These are phyloP conservation scores for Neonectria coccinea DNA, from an alignment of 2,329 filamentous ascomycete genomes.

Conservation along the genomic window DNA sequence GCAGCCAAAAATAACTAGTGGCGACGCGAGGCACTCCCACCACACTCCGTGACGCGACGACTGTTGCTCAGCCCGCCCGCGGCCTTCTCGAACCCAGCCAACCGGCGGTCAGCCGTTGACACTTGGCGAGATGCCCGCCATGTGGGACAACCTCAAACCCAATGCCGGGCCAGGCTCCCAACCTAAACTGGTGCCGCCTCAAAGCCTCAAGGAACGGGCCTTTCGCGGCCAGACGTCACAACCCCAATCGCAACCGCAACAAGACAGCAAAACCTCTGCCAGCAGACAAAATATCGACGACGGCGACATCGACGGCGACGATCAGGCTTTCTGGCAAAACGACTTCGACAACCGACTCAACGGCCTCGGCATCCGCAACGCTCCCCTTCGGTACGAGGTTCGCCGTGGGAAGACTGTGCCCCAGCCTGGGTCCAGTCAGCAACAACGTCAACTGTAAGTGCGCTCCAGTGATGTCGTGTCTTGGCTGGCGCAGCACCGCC, in stretches of 20 bases:
- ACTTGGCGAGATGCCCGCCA: conserved; percentile 40
- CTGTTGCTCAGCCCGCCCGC: conserved; percentile 4
- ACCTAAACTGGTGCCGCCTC: conserved; percentile 40
- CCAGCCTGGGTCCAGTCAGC: conserved; percentile 34
- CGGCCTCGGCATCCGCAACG: conserved; percentile 46
- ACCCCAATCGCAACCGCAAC: conserved; percentile 33
- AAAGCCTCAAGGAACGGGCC: conserved; percentile 44
- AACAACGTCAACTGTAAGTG: conserved; percentile 47
- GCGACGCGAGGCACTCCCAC: conserved; percentile 31
- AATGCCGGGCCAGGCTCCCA: conserved; percentile 34
- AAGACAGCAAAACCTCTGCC: conserved; percentile 29
- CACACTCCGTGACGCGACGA: conserved; percentile 7
- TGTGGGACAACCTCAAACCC: conserved; percentile 45
- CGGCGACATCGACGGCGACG: conserved; percentile 21
- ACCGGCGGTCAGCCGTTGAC: conserved; percentile 20
- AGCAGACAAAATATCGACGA: conserved; percentile 25
- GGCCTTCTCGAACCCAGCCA: background rate
- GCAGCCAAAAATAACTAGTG: conserved; percentile 42
- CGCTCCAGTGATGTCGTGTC: conserved; percentile 23
- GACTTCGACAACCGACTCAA: conserved; percentile 47
- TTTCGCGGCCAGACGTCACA: conserved; percentile 39
- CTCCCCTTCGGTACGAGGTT: conserved; percentile 48
- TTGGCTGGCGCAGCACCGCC: conserved; percentile 19
- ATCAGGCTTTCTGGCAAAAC: conserved; percentile 36
- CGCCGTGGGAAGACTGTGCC: conserved; percentile 50